Conservation (phyloP, 495 filamentous ascomycete species). For the Hypoxylon subgilvum region DNA sequence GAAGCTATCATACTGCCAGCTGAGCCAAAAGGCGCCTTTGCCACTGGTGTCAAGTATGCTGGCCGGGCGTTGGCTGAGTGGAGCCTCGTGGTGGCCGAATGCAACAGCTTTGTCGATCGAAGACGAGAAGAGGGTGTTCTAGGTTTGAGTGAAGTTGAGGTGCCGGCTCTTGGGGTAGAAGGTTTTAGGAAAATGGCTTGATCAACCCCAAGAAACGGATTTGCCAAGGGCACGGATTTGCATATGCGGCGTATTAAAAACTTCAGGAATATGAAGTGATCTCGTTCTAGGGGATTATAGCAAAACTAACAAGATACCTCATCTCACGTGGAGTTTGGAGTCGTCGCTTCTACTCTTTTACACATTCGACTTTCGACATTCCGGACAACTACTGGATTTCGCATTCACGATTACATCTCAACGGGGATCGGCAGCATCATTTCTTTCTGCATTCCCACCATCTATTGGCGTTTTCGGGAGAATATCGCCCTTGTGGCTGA, state of each 20-base stretch:
- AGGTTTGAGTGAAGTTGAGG: conserved; percentile 76
- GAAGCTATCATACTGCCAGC: conserved; percentile 43
- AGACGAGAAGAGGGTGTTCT: conserved; percentile 86
- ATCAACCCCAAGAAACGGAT: conserved; percentile 1
- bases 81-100: conserved; percentile 81
- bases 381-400: conserved; percentile 20
- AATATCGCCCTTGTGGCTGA: not conserved
- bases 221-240: not conserved
- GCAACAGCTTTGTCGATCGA: conserved; percentile 89
- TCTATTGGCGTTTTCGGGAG: conserved; percentile 21
- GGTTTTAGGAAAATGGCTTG: conserved; percentile 68
- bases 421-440: conserved; percentile 6
- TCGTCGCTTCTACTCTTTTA: conserved; percentile 12
- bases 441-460: conserved; percentile 14
- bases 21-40: conserved; percentile 47
- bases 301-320: conserved; percentile 22
- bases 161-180: conserved; percentile 85
- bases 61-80: conserved; percentile 93
- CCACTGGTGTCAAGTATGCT: conserved; percentile 66
- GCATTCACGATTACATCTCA: conserved; percentile 16
- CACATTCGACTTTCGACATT: conserved; percentile 21
- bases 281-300: conserved; percentile 10
- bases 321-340: conserved; percentile 32
- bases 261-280: conserved; percentile 12
- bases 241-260: conserved; percentile 20